Conservation (phyloP, 2,329 filamentous ascomycete species). For the Ustulina deusta region DNA sequence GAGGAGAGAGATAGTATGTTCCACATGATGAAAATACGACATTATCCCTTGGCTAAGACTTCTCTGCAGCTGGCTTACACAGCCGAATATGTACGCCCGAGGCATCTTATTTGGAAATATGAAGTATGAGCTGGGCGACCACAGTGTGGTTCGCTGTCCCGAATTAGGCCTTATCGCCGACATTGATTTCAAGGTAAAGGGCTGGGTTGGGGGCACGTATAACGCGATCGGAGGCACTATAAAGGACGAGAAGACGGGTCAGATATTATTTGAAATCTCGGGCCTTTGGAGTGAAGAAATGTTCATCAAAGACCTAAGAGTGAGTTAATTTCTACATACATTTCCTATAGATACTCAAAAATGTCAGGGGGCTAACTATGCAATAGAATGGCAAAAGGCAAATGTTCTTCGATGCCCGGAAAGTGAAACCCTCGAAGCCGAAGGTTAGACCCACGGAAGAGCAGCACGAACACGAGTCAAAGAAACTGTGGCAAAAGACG, state of each 20-base stretch:
- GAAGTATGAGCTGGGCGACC: slow-evolving; percentile 98
- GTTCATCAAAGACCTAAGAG: slow-evolving; percentile 85
- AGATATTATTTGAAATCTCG: slow-evolving; percentile 89
- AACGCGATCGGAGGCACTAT: slow-evolving; percentile 95
- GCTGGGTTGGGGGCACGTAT: slow-evolving; percentile 95
- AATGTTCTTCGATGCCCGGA: slow-evolving; percentile 86
- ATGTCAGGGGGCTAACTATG: slow-evolving; percentile 33
- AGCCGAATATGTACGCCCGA: slow-evolving; percentile 98
- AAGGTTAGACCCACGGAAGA: slow-evolving; percentile 81
- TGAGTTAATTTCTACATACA: slow-evolving; percentile 56
- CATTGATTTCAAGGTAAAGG: slow-evolving; percentile 98
- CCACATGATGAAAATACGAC: background rate
- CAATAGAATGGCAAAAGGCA: slow-evolving; percentile 86
- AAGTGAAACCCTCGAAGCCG: slow-evolving; percentile 81
- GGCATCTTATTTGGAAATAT: slow-evolving; percentile 98
- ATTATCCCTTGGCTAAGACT: slow-evolving; percentile 25
- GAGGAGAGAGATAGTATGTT: slow-evolving; percentile 88
- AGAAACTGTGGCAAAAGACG: slow-evolving; percentile 86
- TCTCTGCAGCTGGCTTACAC: slow-evolving; percentile 80
- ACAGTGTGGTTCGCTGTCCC: slow-evolving; percentile 91
- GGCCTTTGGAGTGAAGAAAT: slow-evolving; percentile 96
- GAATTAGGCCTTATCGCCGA: slow-evolving; percentile 89
- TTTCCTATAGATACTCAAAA: background rate
- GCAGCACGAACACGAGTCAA: slow-evolving; percentile 90
- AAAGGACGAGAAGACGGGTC: slow-evolving; percentile 87